Percentiles rank a stretch among this genome's conserved stretches.
Conservation (phyloP, 768 basidiomycete genomes). For the Naganishia vaughanmartiniae region DNA sequence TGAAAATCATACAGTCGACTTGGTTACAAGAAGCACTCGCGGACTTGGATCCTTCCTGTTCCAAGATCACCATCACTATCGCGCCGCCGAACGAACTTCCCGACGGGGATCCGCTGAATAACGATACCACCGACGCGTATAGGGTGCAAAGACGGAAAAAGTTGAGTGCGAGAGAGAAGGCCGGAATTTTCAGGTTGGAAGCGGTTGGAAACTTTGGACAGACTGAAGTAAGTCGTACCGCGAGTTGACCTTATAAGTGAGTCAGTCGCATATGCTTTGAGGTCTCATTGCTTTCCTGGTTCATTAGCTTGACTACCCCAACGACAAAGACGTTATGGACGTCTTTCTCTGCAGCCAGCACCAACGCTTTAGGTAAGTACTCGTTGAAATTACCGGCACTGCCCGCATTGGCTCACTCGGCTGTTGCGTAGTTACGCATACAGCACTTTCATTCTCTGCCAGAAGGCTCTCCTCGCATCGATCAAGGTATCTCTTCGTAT, state of each 20-base stretch:
- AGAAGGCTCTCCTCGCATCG: conserved; percentile 73
- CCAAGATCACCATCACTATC: conserved; percentile 77
- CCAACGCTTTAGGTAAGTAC: conserved; percentile 68
- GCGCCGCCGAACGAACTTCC: conserved; percentile 59
- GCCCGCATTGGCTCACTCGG: neutral
- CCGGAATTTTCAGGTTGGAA: conserved; percentile 73
- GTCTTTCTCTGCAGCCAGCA: conserved; percentile 73
- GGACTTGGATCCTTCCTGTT: conserved; percentile 84
- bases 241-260: neutral
- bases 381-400: too few relatives aligned
- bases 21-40: conserved; percentile 90
- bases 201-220: conserved; percentile 79
- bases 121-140: neutral
- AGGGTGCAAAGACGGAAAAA: neutral
- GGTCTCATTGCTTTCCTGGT: neutral
- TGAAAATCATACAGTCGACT: conserved; percentile 61
- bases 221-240: conserved; percentile 63
- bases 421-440: conserved; percentile 61
- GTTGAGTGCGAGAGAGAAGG: conserved; percentile 46
- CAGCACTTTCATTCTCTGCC: conserved; percentile 68
- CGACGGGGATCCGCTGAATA: neutral
- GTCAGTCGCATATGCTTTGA: neutral
- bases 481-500: conserved; percentile 86
- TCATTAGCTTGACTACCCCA: conserved; percentile 87
- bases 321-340: conserved; percentile 85